A percentile compares a stretch with the other conserved stretches of the same genome.
Evolutionary conservation across 192 early-diverging fungal genomes (phyloP).

Genomic region (Chytriomyces sp.): DNA sequence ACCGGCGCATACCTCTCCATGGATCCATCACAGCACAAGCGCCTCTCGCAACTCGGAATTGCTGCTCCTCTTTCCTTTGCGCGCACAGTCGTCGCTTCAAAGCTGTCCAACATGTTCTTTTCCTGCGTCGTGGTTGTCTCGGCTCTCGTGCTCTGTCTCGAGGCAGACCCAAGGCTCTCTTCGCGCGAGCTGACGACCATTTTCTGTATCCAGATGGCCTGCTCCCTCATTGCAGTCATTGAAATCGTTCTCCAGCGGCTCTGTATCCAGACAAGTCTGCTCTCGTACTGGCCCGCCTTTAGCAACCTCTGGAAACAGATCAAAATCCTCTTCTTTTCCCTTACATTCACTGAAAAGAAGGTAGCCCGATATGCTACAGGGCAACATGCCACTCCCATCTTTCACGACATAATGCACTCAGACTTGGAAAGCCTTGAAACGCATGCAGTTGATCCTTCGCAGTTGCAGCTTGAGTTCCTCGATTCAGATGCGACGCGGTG

Average conservation of each 20-base stretch:
- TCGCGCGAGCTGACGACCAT: not conserved
- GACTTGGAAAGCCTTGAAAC: no score
- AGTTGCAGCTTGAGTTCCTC: not conserved
- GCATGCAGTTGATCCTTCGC: no score
- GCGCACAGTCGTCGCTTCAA: not conserved
- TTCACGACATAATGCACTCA: no score
- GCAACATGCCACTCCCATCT: no score
- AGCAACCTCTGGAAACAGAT: no score
- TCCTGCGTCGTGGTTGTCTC: not conserved
- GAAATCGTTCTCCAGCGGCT: constrained; percentile 21
- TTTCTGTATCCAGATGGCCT: constrained; percentile 2
- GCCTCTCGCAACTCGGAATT: not conserved
- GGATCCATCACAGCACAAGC: not conserved
- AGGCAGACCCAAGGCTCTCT: constrained; percentile 11
- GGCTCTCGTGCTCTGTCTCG: constrained; percentile 19
- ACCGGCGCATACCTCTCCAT: constrained; percentile 5
- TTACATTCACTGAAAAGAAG: no score
- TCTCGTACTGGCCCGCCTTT: no score
- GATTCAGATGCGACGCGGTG: not conserved
- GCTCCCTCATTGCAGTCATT: constrained; percentile 11
- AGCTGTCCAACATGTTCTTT: constrained; percentile 4
- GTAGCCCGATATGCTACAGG: no score
- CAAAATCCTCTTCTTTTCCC: no score
- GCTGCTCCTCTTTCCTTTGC: constrained; percentile 1
- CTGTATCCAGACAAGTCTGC: not conserved